phyloP scores from a whole-genome alignment of 176 grass and related monocot genomes.

The Eleusine coracana region DNA sequence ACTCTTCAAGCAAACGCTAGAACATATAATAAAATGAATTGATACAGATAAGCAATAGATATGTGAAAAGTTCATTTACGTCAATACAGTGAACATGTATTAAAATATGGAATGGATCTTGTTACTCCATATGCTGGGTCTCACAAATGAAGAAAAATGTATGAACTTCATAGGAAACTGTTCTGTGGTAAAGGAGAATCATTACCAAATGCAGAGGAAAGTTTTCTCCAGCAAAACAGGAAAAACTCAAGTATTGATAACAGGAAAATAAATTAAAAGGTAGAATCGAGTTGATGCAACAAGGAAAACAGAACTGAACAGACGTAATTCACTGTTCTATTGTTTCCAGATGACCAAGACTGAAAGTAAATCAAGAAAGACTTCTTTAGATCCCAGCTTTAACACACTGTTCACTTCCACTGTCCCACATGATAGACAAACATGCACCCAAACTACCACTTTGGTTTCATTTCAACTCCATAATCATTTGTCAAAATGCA shows the following conservation, averaged over 20 bases:
- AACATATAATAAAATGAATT: conserved; percentile 3
- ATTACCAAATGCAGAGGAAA: neutral
- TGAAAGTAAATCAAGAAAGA: neutral
- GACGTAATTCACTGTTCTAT: conserved; percentile 3
- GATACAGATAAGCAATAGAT: neutral
- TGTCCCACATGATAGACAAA: conserved; percentile 2
- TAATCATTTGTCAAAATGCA: neutral
- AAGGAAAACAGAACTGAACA: neutral
- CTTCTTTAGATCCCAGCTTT: neutral
- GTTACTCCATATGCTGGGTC: neutral
- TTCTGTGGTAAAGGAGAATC: neutral
- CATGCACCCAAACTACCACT: conserved; percentile 12
- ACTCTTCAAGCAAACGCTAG: neutral
- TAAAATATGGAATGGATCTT: neutral
- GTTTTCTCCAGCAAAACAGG: conserved; percentile 7
- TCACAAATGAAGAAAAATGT: neutral
- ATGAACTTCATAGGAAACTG: neutral
- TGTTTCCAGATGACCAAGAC: neutral
- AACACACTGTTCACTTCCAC: neutral
- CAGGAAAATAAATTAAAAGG: conserved; percentile 6
- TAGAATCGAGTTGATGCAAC: neutral
- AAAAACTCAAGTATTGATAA: neutral
- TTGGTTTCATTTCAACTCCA: conserved; percentile 11
- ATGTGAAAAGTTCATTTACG: neutral
- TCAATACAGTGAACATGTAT: neutral